phyloP scores from a whole-genome alignment of 441 rosid genomes.

The Sinapis alba region DNA sequence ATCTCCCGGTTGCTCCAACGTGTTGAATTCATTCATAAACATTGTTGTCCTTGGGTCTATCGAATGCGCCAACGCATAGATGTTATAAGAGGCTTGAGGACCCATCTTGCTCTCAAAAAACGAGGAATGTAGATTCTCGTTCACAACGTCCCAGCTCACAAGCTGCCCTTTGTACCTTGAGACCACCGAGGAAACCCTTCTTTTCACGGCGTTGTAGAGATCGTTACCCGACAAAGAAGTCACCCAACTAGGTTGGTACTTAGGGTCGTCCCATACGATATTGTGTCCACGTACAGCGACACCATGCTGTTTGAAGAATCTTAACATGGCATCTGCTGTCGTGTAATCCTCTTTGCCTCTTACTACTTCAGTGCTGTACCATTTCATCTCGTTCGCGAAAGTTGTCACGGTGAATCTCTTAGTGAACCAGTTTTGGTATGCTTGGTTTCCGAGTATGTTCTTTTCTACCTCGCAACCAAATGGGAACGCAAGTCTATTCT shows the following conservation, averaged over 20 bases:
- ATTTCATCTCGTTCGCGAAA: slow-evolving; percentile 72
- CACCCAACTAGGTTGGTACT: slow-evolving; percentile 52
- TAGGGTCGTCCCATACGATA: slow-evolving; percentile 62
- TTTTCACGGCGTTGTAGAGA: slow-evolving; percentile 38
- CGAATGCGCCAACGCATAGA: slow-evolving; percentile 39
- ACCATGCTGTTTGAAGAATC: slow-evolving; percentile 46
- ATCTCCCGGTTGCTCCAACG: slow-evolving; percentile 60
- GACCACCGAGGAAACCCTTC: slow-evolving; percentile 49
- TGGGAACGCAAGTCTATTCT: slow-evolving; percentile 48
- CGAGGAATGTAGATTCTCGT: slow-evolving; percentile 59
- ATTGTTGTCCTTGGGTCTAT: slow-evolving; percentile 40
- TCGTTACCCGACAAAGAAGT: slow-evolving; percentile 37
- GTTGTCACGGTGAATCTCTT: slow-evolving; percentile 56
- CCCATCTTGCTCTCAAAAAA: slow-evolving; percentile 66
- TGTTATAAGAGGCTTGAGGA: slow-evolving; percentile 33
- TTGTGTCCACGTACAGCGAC: slow-evolving; percentile 72
- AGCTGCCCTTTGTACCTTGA: slow-evolving; percentile 56
- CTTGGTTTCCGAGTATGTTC: slow-evolving; percentile 55
- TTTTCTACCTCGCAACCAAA: slow-evolving; percentile 59
- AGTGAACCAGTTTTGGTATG: slow-evolving; percentile 66
- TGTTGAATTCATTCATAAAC: slow-evolving; percentile 68
- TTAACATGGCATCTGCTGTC: slow-evolving; percentile 52
- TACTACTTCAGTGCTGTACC: slow-evolving; percentile 57
- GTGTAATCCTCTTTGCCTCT: slow-evolving; percentile 56
- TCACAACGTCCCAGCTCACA: slow-evolving; percentile 72